Conservation (phyloP, 768 basidiomycete species). For the Neoboletus brunneissimus region DNA sequence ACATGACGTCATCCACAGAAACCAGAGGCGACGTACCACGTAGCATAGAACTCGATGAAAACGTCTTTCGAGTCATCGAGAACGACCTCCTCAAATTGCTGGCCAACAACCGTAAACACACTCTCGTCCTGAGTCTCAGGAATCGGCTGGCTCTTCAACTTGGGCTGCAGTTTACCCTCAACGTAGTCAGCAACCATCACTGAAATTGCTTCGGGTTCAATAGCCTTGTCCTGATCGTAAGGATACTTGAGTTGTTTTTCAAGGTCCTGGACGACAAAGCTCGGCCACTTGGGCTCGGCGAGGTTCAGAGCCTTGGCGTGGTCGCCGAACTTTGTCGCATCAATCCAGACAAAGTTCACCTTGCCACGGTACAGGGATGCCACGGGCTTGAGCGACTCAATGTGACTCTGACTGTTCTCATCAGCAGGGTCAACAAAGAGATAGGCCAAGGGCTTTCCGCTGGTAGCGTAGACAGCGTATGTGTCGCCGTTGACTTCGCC, state of each 20-base stretch:
- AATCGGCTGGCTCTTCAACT: slow-evolving; percentile 87
- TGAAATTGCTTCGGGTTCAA: slow-evolving; percentile 56
- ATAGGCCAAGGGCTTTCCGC: slow-evolving; percentile 88
- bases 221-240: slow-evolving; percentile 60
- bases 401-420: slow-evolving; percentile 58
- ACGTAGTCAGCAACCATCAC: slow-evolving; percentile 64
- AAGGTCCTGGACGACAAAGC: slow-evolving; percentile 90
- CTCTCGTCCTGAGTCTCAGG: slow-evolving; percentile 80
- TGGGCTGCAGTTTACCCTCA: slow-evolving; percentile 70
- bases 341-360: slow-evolving; percentile 98
- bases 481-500: slow-evolving; percentile 95
- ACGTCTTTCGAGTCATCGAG: slow-evolving; percentile 90
- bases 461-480: slow-evolving; percentile 79
- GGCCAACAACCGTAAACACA: slow-evolving; percentile 81
- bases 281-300: slow-evolving; percentile 81
- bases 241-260: slow-evolving; percentile 87
- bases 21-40: slow-evolving; percentile 63
- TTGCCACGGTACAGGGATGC: slow-evolving; percentile 81
- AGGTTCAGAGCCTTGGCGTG: slow-evolving; percentile 96
- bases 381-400: slow-evolving; percentile 69
- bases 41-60: slow-evolving; percentile 95
- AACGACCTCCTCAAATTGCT: slow-evolving; percentile 84
- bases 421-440: slow-evolving; percentile 85
- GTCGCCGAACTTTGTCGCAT: slow-evolving; percentile 91
- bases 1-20: not conserved